Percentiles rank a stretch among this genome's conserved stretches.
These are phyloP conservation scores for Eucalyptus pauciflora DNA, from an alignment of 345 rosid genomes.

Conservation along the genomic window DNA sequence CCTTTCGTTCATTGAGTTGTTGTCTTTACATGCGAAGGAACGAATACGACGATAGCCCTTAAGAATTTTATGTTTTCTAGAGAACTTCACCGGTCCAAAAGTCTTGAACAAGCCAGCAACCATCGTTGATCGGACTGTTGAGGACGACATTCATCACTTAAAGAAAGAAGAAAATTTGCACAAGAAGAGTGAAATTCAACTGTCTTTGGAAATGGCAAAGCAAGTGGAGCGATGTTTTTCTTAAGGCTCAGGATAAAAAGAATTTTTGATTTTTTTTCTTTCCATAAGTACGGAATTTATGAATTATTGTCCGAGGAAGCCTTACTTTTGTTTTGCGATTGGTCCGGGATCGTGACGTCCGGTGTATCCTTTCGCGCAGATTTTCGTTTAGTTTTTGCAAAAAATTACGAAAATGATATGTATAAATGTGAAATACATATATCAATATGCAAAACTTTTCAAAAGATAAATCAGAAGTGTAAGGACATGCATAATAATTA, in stretches of 20 bases:
- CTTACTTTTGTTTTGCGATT: background rate
- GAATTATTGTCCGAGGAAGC: background rate
- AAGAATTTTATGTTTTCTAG: background rate
- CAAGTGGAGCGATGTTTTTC: background rate
- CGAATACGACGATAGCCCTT: background rate
- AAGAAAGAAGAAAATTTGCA: background rate
- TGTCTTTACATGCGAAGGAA: background rate
- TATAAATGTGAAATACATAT: no score
- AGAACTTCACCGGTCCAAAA: conserved; percentile 29
- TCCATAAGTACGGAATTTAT: background rate
- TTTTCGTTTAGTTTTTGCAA: background rate
- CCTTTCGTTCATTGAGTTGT: background rate
- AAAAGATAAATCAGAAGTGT: no score
- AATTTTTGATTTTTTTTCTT: no score
- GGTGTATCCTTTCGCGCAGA: background rate
- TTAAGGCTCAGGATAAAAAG: background rate
- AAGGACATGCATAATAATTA: no score
- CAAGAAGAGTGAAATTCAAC: background rate
- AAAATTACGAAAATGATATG: background rate
- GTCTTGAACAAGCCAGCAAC: conserved; percentile 60
- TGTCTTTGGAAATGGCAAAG: background rate
- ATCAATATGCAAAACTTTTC: no score
- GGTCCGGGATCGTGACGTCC: background rate
- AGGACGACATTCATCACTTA: background rate
- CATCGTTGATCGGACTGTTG: conserved; percentile 35